phyloP scores from a whole-genome alignment of 495 filamentous ascomycete genomes.

The Aspergillus ellipticus region DNA sequence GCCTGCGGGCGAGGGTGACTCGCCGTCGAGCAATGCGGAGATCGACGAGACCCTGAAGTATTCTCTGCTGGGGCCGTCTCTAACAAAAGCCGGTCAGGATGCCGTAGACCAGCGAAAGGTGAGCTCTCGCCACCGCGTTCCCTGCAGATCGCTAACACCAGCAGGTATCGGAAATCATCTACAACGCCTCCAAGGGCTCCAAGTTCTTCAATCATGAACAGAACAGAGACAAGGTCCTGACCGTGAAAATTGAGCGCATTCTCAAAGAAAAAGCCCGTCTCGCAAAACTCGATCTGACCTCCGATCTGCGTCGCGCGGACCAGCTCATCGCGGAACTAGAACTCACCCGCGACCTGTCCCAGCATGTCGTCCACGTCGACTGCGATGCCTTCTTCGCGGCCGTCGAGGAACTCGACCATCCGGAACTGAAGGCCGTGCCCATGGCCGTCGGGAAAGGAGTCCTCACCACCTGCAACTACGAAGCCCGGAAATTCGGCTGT shows the following conservation, averaged over 20 bases:
- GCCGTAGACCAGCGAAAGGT: slow-evolving; percentile 88
- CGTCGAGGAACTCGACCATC: slow-evolving; percentile 87
- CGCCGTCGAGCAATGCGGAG: not conserved
- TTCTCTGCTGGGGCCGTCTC: slow-evolving; percentile 80
- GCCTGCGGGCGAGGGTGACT: slow-evolving; percentile 18
- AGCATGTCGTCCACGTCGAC: slow-evolving; percentile 86
- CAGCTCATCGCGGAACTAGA: slow-evolving; percentile 80
- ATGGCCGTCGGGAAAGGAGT: slow-evolving; percentile 94
- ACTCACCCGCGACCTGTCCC: slow-evolving; percentile 71
- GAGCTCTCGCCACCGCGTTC: slow-evolving; percentile 3
- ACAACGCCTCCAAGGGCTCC: slow-evolving; percentile 92
- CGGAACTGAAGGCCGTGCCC: slow-evolving; percentile 82
- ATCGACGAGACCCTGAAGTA: slow-evolving; percentile 56
- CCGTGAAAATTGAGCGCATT: slow-evolving; percentile 81
- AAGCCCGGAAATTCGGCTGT: slow-evolving; percentile 84
- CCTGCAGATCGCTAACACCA: not conserved
- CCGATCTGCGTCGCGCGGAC: slow-evolving; percentile 72
- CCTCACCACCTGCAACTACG: slow-evolving; percentile 92
- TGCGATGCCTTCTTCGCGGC: slow-evolving; percentile 98
- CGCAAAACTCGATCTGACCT: slow-evolving; percentile 68
- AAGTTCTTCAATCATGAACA: slow-evolving; percentile 97
- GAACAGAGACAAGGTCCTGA: slow-evolving; percentile 73
- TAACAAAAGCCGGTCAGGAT: slow-evolving; percentile 94
- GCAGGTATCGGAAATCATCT: slow-evolving; percentile 92
- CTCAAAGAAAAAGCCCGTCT: slow-evolving; percentile 71